Evolutionary conservation across 306 rosid genomes (phyloP).

Genomic region (Casuarina equisetifolia): DNA sequence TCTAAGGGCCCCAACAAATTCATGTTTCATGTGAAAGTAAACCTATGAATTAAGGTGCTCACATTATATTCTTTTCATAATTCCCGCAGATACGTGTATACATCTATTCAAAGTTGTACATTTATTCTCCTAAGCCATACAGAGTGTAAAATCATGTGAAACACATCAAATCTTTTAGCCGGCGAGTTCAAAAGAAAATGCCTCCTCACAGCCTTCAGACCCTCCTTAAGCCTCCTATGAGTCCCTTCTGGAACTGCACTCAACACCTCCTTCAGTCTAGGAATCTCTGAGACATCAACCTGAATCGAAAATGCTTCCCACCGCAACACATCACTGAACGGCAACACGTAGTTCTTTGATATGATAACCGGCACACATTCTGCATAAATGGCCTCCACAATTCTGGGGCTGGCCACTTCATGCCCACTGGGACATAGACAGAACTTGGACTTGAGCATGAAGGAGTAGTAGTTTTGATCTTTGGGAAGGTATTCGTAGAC

Average conservation of each 20-base stretch:
- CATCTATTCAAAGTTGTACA: constrained; percentile 35
- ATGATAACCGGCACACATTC: constrained; percentile 74
- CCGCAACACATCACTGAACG: constrained; percentile 67
- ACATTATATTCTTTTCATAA: too few species aligned
- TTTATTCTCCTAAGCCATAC: constrained; percentile 75
- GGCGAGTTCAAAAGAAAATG: constrained; percentile 68
- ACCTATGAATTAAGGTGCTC: too few species aligned
- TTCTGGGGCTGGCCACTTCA: constrained; percentile 89
- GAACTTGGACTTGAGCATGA: constrained; percentile 71
- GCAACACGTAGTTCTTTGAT: constrained; percentile 44
- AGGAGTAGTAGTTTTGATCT: constrained; percentile 53
- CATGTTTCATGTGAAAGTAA: background rate
- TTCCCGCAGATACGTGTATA: background rate
- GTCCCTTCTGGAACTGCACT: constrained; percentile 43
- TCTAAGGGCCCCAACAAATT: background rate
- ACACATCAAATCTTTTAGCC: constrained; percentile 64
- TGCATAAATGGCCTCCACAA: constrained; percentile 78
- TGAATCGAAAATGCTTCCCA: constrained; percentile 73
- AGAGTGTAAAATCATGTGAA: constrained; percentile 79
- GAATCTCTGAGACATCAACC: constrained; percentile 62
- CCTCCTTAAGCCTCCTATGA: constrained; percentile 53
- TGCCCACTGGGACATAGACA: constrained; percentile 84
- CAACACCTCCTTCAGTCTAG: constrained; percentile 58
- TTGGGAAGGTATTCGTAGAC: constrained; percentile 73
- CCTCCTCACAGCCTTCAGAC: constrained; percentile 59